Percentiles rank a stretch among this genome's conserved stretches.
phyloP scores from a whole-genome alignment of 257 asterid species.

The Plantago major region DNA sequence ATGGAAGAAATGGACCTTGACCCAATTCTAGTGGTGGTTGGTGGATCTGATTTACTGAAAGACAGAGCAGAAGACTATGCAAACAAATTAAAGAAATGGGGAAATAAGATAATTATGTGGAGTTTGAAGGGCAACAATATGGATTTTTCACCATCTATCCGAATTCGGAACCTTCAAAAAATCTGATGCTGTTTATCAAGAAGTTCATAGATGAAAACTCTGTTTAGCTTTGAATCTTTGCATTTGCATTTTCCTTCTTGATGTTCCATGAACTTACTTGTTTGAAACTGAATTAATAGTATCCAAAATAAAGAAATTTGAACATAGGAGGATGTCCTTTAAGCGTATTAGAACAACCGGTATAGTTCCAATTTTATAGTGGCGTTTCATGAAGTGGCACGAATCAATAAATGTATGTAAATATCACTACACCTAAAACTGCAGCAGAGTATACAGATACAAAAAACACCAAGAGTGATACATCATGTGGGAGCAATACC shows the following conservation, averaged over 20 bases:
- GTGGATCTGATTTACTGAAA: conserved; percentile 53
- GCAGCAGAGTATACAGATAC: no score
- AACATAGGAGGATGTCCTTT: no score
- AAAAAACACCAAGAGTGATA: no score
- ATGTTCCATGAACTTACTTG: background rate
- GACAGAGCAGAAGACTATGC: conserved; percentile 59
- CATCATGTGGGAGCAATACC: no score
- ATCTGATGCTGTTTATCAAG: conserved; percentile 44
- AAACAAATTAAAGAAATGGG: conserved; percentile 40
- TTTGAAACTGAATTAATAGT: background rate
- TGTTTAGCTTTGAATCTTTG: conserved; percentile 6
- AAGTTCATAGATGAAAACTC: conserved; percentile 35
- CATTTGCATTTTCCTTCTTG: background rate
- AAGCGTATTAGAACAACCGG: no score
- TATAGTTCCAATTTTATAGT: no score
- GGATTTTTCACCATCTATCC: conserved; percentile 67
- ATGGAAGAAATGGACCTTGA: conserved; percentile 36
- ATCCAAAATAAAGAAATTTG: no score
- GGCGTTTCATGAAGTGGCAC: no score
- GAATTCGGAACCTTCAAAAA: conserved; percentile 37
- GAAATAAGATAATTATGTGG: conserved; percentile 53
- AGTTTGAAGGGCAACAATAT: conserved; percentile 76
- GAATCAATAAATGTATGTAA: no score
- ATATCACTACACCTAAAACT: no score
- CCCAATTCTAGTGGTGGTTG: conserved; percentile 54